Conservation (phyloP, 164 flowering plant genomes). For the Vitis rupestris region DNA sequence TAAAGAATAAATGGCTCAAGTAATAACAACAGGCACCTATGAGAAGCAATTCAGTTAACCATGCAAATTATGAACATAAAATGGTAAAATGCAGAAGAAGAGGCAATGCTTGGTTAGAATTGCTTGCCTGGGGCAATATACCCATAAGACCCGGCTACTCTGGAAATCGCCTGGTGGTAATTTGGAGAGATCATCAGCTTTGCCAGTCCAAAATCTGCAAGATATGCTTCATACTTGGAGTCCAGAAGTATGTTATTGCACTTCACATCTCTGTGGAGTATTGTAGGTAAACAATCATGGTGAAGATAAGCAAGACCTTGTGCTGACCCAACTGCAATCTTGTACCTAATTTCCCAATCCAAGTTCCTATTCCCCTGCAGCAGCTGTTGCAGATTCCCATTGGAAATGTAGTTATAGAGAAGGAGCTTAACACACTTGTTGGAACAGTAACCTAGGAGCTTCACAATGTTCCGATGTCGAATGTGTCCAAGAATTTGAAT, state of each 20-base stretch:
- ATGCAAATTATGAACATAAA: too few relatives aligned
- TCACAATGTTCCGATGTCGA: constrained; percentile 77
- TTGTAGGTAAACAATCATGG: constrained; percentile 77
- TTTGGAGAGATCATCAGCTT: constrained; percentile 67
- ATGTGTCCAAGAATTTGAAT: constrained; percentile 77
- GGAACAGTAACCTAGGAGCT: constrained; percentile 73
- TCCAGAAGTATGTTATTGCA: constrained; percentile 80
- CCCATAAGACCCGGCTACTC: constrained; percentile 84
- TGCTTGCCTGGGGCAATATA: constrained; percentile 83
- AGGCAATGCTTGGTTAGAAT: neutral
- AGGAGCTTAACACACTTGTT: constrained; percentile 64
- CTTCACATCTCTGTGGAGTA: constrained; percentile 81
- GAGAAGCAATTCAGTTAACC: too few relatives aligned
- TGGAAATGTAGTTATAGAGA: constrained; percentile 61
- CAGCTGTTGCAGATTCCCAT: constrained; percentile 71
- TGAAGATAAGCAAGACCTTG: constrained; percentile 86
- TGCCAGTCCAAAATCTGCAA: constrained; percentile 83
- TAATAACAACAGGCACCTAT: too few relatives aligned
- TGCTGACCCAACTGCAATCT: constrained; percentile 76
- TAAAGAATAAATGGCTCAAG: too few relatives aligned
- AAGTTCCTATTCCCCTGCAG: constrained; percentile 56
- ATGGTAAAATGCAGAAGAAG: too few relatives aligned
- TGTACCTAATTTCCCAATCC: constrained; percentile 85
- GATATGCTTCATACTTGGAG: constrained; percentile 66
- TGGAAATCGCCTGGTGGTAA: constrained; percentile 66